phyloP scores from a whole-genome alignment of 2,329 filamentous ascomycete genomes.

The Fusarium nygamai region DNA sequence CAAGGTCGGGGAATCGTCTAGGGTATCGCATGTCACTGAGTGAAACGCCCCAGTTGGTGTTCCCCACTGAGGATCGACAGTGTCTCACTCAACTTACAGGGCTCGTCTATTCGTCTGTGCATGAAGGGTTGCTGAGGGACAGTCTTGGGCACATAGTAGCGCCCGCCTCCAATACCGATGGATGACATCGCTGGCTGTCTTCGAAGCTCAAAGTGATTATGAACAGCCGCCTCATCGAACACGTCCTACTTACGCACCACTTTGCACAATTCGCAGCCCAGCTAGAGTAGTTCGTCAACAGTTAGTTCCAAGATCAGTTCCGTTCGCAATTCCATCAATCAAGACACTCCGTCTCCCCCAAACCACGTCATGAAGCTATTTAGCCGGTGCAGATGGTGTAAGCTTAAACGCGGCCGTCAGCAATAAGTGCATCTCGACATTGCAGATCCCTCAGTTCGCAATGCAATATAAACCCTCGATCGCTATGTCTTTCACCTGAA shows the following conservation, averaged over 20 bases:
- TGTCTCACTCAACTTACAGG: neutral
- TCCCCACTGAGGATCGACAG: neutral
- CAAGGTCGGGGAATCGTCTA: neutral
- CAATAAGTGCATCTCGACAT: neutral
- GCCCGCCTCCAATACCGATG: too few relatives aligned
- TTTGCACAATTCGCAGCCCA: accelerated
- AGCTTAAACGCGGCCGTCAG: slow-evolving; percentile 6
- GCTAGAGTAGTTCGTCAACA: neutral
- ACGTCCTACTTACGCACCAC: neutral
- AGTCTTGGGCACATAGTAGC: too few relatives aligned
- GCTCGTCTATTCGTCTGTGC: neutral
- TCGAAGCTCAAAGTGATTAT: accelerated
- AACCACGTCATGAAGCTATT: neutral
- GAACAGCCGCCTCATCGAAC: neutral
- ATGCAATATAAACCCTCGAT: accelerated
- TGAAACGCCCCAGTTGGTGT: neutral
- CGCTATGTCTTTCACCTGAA: accelerated
- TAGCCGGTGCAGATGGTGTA: neutral
- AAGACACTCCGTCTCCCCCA: neutral
- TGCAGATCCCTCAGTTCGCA: too few relatives aligned
- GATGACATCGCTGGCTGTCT: neutral
- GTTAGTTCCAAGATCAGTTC: neutral
- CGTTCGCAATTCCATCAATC: neutral
- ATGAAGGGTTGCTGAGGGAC: neutral
- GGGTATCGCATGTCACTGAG: neutral